Conservation (phyloP, 305 asterid genomes). For the Andrographis paniculata region DNA sequence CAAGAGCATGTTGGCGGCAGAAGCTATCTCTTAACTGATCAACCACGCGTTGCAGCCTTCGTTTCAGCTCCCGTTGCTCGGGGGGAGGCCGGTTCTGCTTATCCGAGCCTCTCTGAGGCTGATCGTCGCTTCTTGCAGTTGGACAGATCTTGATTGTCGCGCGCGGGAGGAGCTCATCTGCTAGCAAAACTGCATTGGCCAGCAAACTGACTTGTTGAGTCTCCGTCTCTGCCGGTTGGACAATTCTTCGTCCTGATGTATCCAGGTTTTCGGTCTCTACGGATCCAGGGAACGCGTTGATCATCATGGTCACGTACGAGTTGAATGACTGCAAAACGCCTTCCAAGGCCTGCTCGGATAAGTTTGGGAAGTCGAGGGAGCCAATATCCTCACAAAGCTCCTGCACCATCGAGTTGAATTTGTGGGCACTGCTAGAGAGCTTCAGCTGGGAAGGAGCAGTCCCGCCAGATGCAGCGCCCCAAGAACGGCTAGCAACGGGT, state of each 20-base stretch:
- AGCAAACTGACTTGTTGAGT: slow-evolving; percentile 57
- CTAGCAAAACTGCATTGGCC: slow-evolving; percentile 61
- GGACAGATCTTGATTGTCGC: slow-evolving; percentile 51
- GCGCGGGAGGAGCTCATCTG: slow-evolving; percentile 81
- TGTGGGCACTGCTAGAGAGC: slow-evolving; percentile 76
- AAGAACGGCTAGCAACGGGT: slow-evolving; percentile 47
- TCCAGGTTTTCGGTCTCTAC: slow-evolving; percentile 67
- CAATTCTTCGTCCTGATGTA: slow-evolving; percentile 54
- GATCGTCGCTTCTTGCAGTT: slow-evolving; percentile 32
- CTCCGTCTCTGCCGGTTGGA: slow-evolving; percentile 59
- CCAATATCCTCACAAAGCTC: slow-evolving; percentile 86
- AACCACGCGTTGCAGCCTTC: slow-evolving; percentile 58
- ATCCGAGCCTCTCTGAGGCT: slow-evolving; percentile 27
- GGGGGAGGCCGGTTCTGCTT: slow-evolving; percentile 45
- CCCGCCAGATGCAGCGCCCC: slow-evolving; percentile 34
- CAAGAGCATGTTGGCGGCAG: slow-evolving; percentile 82
- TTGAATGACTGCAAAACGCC: slow-evolving; percentile 66
- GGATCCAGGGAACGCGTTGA: slow-evolving; percentile 70
- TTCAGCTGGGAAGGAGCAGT: slow-evolving; percentile 46
- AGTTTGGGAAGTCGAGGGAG: slow-evolving; percentile 57
- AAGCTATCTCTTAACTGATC: slow-evolving; percentile 84
- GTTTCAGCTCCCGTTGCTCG: slow-evolving; percentile 74
- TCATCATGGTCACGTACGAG: slow-evolving; percentile 50
- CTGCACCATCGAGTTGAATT: slow-evolving; percentile 79
- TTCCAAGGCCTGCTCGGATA: slow-evolving; percentile 60